These are phyloP conservation scores for Coemansia sp. DNA, from an alignment of 192 early-diverging fungal genomes.

Conservation along the genomic window DNA sequence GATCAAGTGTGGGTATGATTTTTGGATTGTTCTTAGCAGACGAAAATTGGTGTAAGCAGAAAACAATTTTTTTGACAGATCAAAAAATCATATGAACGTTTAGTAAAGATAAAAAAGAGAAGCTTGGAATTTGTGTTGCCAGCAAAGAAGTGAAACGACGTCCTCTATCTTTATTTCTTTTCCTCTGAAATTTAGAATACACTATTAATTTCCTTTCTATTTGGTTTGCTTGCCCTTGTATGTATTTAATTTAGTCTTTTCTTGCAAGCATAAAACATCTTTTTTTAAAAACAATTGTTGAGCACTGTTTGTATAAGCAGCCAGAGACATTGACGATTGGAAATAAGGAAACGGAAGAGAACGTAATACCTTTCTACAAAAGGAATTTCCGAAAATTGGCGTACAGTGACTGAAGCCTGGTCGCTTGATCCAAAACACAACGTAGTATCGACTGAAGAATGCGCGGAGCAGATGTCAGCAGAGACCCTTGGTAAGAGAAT, in stretches of 20 bases:
- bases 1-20: constrained; percentile 2
- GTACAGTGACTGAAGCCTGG: background rate
- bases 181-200: background rate
- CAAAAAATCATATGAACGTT: background rate
- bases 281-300: background rate
- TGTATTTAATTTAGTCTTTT: constrained; percentile 6
- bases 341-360: background rate
- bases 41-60: background rate
- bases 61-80: background rate
- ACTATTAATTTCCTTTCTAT: constrained; percentile 4
- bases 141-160: background rate
- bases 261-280: background rate
- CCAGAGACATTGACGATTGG: background rate
- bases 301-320: background rate
- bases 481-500: constrained; percentile 53
- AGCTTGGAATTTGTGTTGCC: background rate
- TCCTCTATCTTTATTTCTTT: background rate
- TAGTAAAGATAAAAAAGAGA: background rate
- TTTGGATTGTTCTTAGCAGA: background rate
- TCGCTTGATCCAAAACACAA: background rate
- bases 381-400: background rate
- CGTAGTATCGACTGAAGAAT: constrained; percentile 11
- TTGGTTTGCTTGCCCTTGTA: background rate
- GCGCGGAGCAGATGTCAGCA: constrained; percentile 53
- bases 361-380: background rate